Evolutionary conservation across 345 rosid species (phyloP).

Genomic region (Rhizophora apiculata): DNA sequence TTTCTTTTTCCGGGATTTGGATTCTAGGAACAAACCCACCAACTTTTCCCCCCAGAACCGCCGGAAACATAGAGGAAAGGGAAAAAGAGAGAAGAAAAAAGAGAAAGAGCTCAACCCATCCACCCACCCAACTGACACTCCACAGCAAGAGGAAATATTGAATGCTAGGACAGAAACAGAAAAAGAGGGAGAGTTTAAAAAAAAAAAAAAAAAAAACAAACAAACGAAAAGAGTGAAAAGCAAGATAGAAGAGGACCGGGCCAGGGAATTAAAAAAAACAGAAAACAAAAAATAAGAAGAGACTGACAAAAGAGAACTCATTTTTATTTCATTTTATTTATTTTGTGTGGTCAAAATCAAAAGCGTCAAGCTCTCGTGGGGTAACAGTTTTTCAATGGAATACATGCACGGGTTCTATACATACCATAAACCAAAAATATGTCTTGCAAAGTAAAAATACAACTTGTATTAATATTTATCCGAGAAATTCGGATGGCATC

Average conservation of each 20-base stretch:
- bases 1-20: constrained; percentile 16
- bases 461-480: no score
- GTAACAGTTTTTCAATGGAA: no score
- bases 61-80: constrained; percentile 3
- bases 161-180: neutral
- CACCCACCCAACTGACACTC: neutral
- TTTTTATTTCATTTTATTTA: neutral
- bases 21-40: constrained; percentile 15
- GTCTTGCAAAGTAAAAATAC: no score
- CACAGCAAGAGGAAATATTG: neutral
- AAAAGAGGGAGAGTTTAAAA: neutral
- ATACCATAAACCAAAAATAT: no score
- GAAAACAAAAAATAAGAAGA: neutral
- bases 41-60: constrained; percentile 29
- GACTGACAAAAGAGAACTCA: neutral
- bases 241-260: neutral
- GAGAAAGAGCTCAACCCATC: neutral
- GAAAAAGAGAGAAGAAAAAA: no score
- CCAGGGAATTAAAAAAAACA: neutral
- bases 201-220: neutral
- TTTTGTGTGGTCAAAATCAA: neutral
- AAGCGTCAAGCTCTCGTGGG: neutral
- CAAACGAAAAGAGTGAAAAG: neutral
- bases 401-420: no score
- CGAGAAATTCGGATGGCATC: no score